Percentiles rank a stretch among this genome's conserved stretches.
These are phyloP conservation scores for Oryza glumipatula DNA, from an alignment of 176 grass and related monocot species.

Conservation along the genomic window DNA sequence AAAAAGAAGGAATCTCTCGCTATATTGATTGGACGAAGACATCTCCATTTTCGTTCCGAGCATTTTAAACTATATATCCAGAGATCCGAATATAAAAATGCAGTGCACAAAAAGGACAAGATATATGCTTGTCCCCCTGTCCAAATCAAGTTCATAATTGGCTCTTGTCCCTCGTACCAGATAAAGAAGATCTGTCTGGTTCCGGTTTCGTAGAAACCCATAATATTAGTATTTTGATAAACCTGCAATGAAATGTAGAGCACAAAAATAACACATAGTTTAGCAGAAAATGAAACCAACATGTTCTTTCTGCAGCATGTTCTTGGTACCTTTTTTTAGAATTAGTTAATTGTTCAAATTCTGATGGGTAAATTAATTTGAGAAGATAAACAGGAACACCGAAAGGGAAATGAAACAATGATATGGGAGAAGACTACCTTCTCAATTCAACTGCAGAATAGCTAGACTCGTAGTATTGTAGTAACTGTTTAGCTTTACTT, in stretches of 20 bases:
- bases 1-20: background rate
- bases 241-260: background rate
- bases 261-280: background rate
- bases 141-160: constrained; percentile 1
- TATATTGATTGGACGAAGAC: background rate
- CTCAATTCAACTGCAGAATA: no score
- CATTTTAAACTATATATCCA: background rate
- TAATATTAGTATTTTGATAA: background rate
- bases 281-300: background rate
- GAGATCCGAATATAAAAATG: background rate
- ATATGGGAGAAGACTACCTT: no score
- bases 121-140: background rate
- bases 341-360: no score
- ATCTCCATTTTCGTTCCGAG: background rate
- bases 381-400: no score
- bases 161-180: constrained; percentile 2
- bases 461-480: no score
- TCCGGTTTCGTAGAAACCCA: constrained; percentile 32
- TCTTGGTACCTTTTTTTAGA: background rate
- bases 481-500: no score
- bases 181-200: constrained; percentile 28
- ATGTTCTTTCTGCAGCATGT: background rate
- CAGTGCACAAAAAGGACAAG: background rate
- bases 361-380: no score
- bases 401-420: no score